Evolutionary conservation across 768 basidiomycete species (phyloP), one percentile per base, ranked within the genome.

Genomic region (Kwoniella mangroviensis): DNA sequence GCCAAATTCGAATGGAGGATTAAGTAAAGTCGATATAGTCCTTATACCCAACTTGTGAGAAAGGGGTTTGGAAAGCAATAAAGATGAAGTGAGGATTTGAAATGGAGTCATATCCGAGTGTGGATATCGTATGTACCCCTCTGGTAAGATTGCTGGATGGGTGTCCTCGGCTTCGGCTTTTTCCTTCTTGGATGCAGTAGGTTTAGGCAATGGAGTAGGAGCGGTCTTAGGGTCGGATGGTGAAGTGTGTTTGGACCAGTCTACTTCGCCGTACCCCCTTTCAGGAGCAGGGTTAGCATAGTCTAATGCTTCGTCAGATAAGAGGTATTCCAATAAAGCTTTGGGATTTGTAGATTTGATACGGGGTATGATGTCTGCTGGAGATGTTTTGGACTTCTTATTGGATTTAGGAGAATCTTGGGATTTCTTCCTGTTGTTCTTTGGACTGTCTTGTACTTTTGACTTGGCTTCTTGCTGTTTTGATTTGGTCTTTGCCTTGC

Each of bases 11-110:
- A 70, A 79, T 3, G 78, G 78, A 4, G 73, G 72, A 53, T 79
- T 79, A 52, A 79, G 67, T 1, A 79, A 65, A 1, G 78, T 79
- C 7, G 70, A 68, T 57, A 79, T 79, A 10, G 78, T 79, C 19
- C 78, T 45, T 41, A 77, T 61, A 24, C 78, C 78, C 22, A 79
- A 66, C 15, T 72, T 71, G 60, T 79, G 78, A 4, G 74, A 77
- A n/a, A 79, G 62, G 10, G 78, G 78, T 59, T 79, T 79, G 62
- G 73, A 75, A 17, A 79, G 68, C 2, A 79, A 58, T 26, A 72
- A 71, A 3, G 75, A 72, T 1, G 68, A 73, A 19, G 76, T 53
- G 28, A 79, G 69, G 63, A 72, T 74, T 53, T 79, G 78, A 68
- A 79, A 75, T 6, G 78, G 78, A 1, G 78, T 79, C 51, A 77